Evolutionary conservation across 2,329 filamentous ascomycete genomes (phyloP), one percentile per base, ranked within the genome.

Genomic region (Fusarium luffae): DNA sequence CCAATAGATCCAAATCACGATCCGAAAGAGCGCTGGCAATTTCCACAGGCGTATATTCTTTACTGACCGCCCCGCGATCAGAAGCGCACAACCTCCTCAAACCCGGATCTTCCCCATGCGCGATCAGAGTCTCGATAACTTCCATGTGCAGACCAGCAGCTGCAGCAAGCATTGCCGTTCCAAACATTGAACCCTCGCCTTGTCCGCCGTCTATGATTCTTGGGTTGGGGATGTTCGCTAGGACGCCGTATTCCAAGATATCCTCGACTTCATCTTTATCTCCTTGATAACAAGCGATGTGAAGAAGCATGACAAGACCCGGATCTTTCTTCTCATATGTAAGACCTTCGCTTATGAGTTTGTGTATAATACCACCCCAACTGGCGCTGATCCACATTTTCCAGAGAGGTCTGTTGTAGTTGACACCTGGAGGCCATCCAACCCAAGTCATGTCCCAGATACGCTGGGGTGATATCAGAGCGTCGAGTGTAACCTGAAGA

Each of bases 101-200:
- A 1, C 13, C 28, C 4, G 32, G 8, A 12, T 14, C 43, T 25
- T 55, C 48, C 1, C 65, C 59, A 1, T 21, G 49, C 9, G 37
- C 10, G 0, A 69, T 48, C 1, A 68, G 16, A 7, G 13, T 3
- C 2, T 25, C 12, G 2, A 25, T 10, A 4, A 51, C 19, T 0
- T 47, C 9, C 1, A 61, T 11, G 1, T 55, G 32, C 0, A 3
- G 5, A 0, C 61, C 54, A 0, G 41, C 41, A 5, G 65, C 32
- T 19, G 65, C 49, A 11, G 65, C 65, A 11, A 69, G 65, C n/a
- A 68, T 46, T 4, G 65, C 65, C 1, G 59, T 55, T 7, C 65
- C 65, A 2, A 34, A 60, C 0, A 30, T 41, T 7, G 19, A n/a
- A 0, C 52, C 54, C 11, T 51, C 11, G 0, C 59, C 65, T 16